Base-by-base conservation (phyloP, 2,329 filamentous ascomycete species). In the Amesomyces nigricolor region DNA sequence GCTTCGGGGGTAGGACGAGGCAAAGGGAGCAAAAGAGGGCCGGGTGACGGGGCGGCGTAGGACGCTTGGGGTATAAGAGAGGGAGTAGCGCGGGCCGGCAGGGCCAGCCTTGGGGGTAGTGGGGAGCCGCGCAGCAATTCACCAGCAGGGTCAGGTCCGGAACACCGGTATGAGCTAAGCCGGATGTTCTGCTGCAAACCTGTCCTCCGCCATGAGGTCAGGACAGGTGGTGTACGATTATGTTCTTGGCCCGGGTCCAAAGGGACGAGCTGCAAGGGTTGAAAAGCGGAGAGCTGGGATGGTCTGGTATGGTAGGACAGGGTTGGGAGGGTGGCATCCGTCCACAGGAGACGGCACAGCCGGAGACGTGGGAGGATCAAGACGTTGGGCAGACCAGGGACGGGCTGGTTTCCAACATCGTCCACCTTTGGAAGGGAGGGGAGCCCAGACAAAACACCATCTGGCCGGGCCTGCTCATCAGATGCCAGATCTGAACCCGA, bases 1-100 rank as follows among this genome's bases (percentile, higher is more conserved):
- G 65, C 64, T 66, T 53, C 54, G 68, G 67, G 68, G 68, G 71
- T 73, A 71, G 72, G 72, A 74, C 69, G 69, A 73, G 73, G 71
- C 74, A 70, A 70, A 70, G 70, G 70, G 68, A 71, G 67, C 67
- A 71, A 68, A 71, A 64, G 66, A 66, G 62, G 68, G 62, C 65
- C 66, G 69, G 69, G 68, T 71, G 67, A 72, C 74, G 72, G 74
- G 74, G 73, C 73, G 72, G 73, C 74, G 75, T 74, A 74, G 73
- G 69, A 73, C 70, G 72, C 71, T 68, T 68, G 71, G 73, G 72
- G 75, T 77, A 78, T 78, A 78, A 77, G 73, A 78, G 73, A 75
- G 70, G 56, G 63, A 61, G 71, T 73, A 73, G 67, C 61, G 66
- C 67, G 60, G 66, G 67, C 66, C 63, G 70, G 71, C 71, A 73